phyloP scores from a whole-genome alignment of 257 asterid genomes.

The Avicennia marina region DNA sequence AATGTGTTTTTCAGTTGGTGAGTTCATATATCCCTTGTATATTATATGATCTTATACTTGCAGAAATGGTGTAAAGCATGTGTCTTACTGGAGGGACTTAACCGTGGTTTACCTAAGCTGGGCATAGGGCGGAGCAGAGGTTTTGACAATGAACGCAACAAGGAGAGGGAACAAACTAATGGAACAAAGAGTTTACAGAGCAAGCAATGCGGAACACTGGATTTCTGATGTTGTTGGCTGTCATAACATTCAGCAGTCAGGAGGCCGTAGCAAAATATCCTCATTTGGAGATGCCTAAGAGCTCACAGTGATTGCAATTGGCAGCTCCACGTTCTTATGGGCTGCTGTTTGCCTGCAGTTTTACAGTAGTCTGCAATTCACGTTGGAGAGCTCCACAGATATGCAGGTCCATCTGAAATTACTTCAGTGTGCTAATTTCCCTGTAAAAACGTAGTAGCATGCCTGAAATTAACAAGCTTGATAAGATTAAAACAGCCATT shows the following conservation, averaged over 20 bases:
- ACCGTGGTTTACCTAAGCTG: conserved; percentile 88
- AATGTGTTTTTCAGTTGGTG: background rate
- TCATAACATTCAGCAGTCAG: too few relatives aligned
- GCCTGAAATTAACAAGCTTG: too few relatives aligned
- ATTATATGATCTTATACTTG: conserved; percentile 11
- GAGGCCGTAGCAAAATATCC: too few relatives aligned
- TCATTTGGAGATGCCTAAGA: too few relatives aligned
- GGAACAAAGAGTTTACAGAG: conserved; percentile 47
- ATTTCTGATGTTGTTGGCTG: conserved; percentile 41
- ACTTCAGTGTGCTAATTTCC: too few relatives aligned
- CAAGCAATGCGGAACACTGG: conserved; percentile 73
- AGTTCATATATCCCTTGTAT: background rate
- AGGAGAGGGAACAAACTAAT: conserved; percentile 30
- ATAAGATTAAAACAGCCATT: too few relatives aligned
- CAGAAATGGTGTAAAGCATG: conserved; percentile 99
- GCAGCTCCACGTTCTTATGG: too few relatives aligned
- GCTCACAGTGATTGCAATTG: too few relatives aligned
- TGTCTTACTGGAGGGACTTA: conserved; percentile 82
- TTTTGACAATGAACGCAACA: conserved; percentile 29
- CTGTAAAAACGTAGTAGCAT: too few relatives aligned
- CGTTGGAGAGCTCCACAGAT: background rate
- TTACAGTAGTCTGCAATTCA: background rate
- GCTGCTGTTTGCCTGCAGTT: background rate
- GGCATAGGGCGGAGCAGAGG: conserved; percentile 77
- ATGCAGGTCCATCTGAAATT: background rate